Conservation (phyloP, 176 grass and related monocot genomes). For the Musa schizocarpa region DNA sequence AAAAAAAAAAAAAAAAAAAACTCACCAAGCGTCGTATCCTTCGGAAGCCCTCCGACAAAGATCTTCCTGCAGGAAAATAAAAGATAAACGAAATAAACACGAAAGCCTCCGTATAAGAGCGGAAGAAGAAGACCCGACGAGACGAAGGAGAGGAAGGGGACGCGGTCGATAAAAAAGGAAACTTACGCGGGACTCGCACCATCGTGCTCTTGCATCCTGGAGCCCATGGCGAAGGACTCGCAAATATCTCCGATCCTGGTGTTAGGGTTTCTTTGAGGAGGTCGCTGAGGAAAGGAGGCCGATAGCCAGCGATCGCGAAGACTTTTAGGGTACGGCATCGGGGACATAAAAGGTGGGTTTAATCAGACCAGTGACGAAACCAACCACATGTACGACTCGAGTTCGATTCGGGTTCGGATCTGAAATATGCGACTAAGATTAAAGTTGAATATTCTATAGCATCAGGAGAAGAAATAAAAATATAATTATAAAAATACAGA, state of each 20-base stretch:
- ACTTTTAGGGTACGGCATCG: too few species aligned
- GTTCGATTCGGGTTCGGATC: too few species aligned
- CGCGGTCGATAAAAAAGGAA: not conserved
- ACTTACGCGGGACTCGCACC: slow-evolving; percentile 44
- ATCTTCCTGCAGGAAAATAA: slow-evolving; percentile 49
- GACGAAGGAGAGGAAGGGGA: slow-evolving; percentile 2
- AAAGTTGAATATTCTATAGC: too few species aligned
- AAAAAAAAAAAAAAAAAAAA: not conserved
- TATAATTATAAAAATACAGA: too few species aligned
- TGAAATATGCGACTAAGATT: too few species aligned
- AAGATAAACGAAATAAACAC: not conserved
- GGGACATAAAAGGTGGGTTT: too few species aligned
- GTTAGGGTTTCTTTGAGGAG: not conserved
- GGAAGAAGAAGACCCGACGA: not conserved
- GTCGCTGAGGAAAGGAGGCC: not conserved
- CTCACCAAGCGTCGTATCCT: slow-evolving; percentile 47
- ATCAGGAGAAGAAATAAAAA: too few species aligned
- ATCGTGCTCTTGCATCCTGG: slow-evolving; percentile 33
- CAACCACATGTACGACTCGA: too few species aligned
- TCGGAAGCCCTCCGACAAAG: slow-evolving; percentile 72
- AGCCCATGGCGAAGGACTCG: slow-evolving; percentile 6
- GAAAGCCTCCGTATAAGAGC: not conserved
- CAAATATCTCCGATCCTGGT: too few species aligned
- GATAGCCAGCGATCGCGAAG: not conserved
- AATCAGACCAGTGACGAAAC: too few species aligned